A percentile compares a stretch with the other conserved stretches of the same genome.
These are phyloP conservation scores for Abrus precatorius DNA, from an alignment of 306 rosid genomes.

Conservation along the genomic window DNA sequence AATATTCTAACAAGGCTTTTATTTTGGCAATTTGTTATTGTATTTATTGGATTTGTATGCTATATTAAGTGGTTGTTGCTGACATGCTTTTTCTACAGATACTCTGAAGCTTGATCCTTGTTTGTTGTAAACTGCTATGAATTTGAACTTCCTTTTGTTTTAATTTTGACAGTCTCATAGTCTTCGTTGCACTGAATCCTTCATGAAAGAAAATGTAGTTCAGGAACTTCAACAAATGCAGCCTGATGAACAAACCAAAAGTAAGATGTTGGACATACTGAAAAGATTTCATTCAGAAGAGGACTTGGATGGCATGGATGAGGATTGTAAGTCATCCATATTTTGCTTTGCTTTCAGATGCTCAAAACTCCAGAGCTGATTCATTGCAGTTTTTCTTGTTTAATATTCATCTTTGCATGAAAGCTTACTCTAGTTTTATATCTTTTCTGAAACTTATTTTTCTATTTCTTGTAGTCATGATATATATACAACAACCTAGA, in stretches of 20 bases:
- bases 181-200: constrained; percentile 86
- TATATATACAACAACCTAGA: constrained; percentile 2
- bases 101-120: constrained; percentile 28
- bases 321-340: constrained; percentile 63
- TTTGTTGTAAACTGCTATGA: constrained; percentile 8
- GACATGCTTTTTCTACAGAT: neutral
- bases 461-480: constrained; percentile 13
- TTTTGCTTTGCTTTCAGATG: constrained; percentile 22
- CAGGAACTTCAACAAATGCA: constrained; percentile 77
- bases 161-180: constrained; percentile 74
- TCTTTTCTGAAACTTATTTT: neutral
- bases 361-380: constrained; percentile 30
- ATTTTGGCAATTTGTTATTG: constrained; percentile 35
- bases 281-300: constrained; percentile 79
- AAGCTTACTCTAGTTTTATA: constrained; percentile 8
- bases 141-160: constrained; percentile 33
- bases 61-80: constrained; percentile 17
- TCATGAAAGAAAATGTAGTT: constrained; percentile 91
- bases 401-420: constrained; percentile 31
- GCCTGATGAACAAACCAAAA: constrained; percentile 70
- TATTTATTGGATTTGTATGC: constrained; percentile 10
- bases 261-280: constrained; percentile 80
- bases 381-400: constrained; percentile 33
- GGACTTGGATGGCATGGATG: constrained; percentile 72
- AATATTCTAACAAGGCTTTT: constrained; percentile 11